Base-by-base conservation (phyloP, 2,329 filamentous ascomycete species). In the Aspergillus sp. region DNA sequence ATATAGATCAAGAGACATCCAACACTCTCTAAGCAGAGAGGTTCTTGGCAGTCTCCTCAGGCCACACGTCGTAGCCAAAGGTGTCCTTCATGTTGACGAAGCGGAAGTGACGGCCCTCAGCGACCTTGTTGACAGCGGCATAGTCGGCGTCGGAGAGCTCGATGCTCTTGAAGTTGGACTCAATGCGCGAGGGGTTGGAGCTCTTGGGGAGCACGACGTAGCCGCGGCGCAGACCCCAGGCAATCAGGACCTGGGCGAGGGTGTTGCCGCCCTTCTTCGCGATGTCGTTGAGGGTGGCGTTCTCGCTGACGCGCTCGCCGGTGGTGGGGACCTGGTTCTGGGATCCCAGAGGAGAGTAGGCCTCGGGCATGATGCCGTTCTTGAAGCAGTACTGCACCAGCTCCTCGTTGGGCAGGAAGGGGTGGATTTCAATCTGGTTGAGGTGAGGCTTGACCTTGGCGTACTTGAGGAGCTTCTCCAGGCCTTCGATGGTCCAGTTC, bases 51-150 rank as follows among this genome's bases (percentile, higher is more conserved):
- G 68, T 68, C 77, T 87, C 84, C 68, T 86, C 83, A 0, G 85
- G 80, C 86, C 85, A 88, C 50, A 90, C 83, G 66, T 91, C 80
- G 70, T 89, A 89, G 6, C 89, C 89, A 72, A 91, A 91, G 1
- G 86, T 89, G 63, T 90, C 88, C 81, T 89, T 91, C 88, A 91
- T 91, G 77, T 91, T 90, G 58, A 91, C 88, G 68, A 91, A 91
- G 39, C 89, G 84, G 24, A 82, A 84, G 73, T 89, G 85, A 51
- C 88, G 81, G 37, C 85, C 85, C 70, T 84, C 80, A 1, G 87
- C 86, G 7, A 90, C 87, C 60, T 79, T 69, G 74, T 88, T 82
- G 54, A 89, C 80, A 13, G 81, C 85, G 60, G 80, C 77, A 66
- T 87, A 82, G 64, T 88, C 83, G 54, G 81, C 79, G 40, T 82